These are phyloP conservation scores for Teratosphaeria gauchensis DNA, from an alignment of 2,329 filamentous ascomycete genomes.

Conservation along the genomic window DNA sequence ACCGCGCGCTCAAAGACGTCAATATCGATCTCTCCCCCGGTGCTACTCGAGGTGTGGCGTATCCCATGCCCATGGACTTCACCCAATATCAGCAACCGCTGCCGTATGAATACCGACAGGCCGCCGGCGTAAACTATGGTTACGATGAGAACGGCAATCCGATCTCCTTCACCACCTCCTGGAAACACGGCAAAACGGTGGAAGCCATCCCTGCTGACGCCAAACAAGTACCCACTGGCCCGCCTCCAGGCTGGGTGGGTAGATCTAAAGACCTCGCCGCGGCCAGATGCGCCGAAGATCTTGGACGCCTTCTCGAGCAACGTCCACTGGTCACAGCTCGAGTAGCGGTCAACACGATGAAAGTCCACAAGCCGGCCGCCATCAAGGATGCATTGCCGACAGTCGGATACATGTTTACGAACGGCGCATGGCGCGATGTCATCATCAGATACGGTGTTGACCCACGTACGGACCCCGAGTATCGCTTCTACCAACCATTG, in stretches of 20 bases:
- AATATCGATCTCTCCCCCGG: constrained; percentile 55
- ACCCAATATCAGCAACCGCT: constrained; percentile 21
- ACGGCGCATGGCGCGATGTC: constrained; percentile 83
- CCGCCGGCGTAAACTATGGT: constrained; percentile 60
- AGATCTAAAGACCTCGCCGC: constrained; percentile 33
- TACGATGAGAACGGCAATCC: constrained; percentile 49
- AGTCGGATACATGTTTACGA: constrained; percentile 83
- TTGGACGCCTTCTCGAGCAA: constrained; percentile 57
- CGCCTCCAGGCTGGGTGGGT: constrained; percentile 34
- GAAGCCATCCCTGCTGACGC: constrained; percentile 53
- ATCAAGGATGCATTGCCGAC: constrained; percentile 73
- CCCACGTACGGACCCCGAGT: constrained; percentile 65
- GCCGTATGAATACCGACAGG: constrained; percentile 72
- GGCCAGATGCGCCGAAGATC: constrained; percentile 24
- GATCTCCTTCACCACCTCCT: constrained; percentile 40
- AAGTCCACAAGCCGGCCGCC: constrained; percentile 35
- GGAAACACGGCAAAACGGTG: constrained; percentile 20
- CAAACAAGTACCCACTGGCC: constrained; percentile 50
- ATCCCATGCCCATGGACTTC: constrained; percentile 21
- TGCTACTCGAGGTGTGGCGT: constrained; percentile 56
- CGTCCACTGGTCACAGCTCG: constrained; percentile 83
- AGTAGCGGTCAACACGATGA: constrained; percentile 64
- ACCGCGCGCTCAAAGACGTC: constrained; percentile 53
- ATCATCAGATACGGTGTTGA: constrained; percentile 80
- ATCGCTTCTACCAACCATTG: constrained; percentile 77